Percentiles rank a stretch among this genome's conserved stretches.
Conservation (phyloP, 768 basidiomycete genomes). For the Podaxis sp. region DNA sequence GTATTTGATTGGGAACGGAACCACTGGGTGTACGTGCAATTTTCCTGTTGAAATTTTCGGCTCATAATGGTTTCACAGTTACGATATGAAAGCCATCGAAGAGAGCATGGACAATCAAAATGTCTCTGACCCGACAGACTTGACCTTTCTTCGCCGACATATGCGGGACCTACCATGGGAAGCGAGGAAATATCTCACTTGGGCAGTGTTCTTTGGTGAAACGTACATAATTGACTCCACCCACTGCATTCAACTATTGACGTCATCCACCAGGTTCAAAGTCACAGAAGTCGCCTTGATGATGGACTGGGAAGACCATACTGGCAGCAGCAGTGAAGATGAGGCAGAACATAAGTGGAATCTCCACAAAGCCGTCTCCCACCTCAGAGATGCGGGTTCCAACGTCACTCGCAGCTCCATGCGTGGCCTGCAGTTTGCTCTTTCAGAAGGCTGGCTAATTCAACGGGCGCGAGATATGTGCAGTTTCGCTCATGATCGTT, state of each 20-base stretch:
- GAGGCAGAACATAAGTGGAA: slow-evolving; percentile 53
- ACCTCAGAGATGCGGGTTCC: slow-evolving; percentile 41
- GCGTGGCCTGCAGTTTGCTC: slow-evolving; percentile 65
- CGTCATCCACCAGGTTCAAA: slow-evolving; percentile 51
- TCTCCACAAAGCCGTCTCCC: slow-evolving; percentile 50
- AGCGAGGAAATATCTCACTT: slow-evolving; percentile 63
- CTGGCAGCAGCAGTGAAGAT: slow-evolving; percentile 49
- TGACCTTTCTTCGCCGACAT: slow-evolving; percentile 59
- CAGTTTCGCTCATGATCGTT: slow-evolving; percentile 73
- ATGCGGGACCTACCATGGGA: slow-evolving; percentile 63
- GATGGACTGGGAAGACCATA: slow-evolving; percentile 73
- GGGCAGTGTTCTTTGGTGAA: slow-evolving; percentile 75
- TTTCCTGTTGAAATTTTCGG: background rate
- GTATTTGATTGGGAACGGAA: slow-evolving; percentile 66
- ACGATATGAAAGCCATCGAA: slow-evolving; percentile 57
- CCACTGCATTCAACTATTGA: background rate
- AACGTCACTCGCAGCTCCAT: slow-evolving; percentile 57
- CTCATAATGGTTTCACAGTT: slow-evolving; percentile 32
- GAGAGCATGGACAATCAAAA: slow-evolving; percentile 51
- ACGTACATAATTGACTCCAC: slow-evolving; percentile 43
- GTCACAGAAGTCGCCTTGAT: slow-evolving; percentile 70
- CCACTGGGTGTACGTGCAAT: slow-evolving; percentile 57
- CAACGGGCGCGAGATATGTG: slow-evolving; percentile 76
- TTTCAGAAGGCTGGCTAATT: slow-evolving; percentile 73
- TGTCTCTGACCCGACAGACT: slow-evolving; percentile 59